Evolutionary conservation across 139 green algal species (phyloP), one percentile per base, ranked within the genome.

Genomic region (Volvox reticuliferus): DNA sequence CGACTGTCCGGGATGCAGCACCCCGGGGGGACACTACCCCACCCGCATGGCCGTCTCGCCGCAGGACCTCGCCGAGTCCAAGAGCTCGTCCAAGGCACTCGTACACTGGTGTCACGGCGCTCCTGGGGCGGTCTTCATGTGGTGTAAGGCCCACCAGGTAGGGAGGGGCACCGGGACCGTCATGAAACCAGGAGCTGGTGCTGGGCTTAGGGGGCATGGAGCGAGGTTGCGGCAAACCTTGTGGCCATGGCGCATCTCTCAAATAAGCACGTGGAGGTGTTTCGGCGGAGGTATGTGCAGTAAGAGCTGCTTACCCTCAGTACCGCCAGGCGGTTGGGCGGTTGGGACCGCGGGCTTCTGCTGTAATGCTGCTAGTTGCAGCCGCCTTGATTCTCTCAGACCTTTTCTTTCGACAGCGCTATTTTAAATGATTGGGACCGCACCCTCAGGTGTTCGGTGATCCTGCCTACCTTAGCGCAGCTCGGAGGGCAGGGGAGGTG

Each of bases 31-130:
- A 0, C 89, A 94, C 89, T 93, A 94, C 85, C 85, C 92, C 37
- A 84, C 87, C 26, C 35, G 82, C 32, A 91, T 91, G 92, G 22
- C 35, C 0, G 84, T 93, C 14, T 19, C 77, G 28, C 79, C 63
- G 65, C n/a, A 35, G 26, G 37, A 89, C 36, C 36, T 20, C 18
- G 68, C 44, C n/a, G 76, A 84, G 71, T 44, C 18, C 63, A 14
- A 50, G 36, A 13, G 36, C 0, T 24, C 30, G 28, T 36, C 13
- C 28, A 86, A 77, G 61, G 62, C 26, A 35, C 82, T 93, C 44
- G 82, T 93, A 75, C 93, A 95, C 67, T 95, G 92, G 92, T 95
- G 93, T 86, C 93, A 95, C 76, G 93, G 93, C 2, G 84, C 90
- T 14, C 92, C 93, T 33, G 93, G 93, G 1, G 88, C 91, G 22